A percentile compares a stretch with the other conserved stretches of the same genome.
These are phyloP conservation scores for Aspergillus leporis DNA, from an alignment of 495 filamentous ascomycete species.

Conservation along the genomic window DNA sequence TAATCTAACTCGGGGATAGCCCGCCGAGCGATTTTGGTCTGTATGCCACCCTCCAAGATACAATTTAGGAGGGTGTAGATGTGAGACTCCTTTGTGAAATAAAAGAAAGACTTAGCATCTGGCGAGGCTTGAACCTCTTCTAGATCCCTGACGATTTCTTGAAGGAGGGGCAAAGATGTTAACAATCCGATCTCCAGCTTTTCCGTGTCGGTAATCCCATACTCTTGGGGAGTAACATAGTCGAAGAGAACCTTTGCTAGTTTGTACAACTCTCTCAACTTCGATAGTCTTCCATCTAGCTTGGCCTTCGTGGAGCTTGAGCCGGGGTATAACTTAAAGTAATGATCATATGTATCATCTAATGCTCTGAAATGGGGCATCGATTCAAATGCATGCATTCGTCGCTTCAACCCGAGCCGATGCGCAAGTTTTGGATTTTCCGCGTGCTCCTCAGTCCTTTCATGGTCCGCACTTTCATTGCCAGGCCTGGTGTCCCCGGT, in stretches of 20 bases:
- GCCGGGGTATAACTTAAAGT: slow-evolving; percentile 85
- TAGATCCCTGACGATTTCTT: slow-evolving; percentile 94
- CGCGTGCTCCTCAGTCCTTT: slow-evolving; percentile 34
- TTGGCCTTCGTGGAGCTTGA: slow-evolving; percentile 77
- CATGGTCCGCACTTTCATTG: slow-evolving; percentile 24
- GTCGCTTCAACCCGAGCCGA: slow-evolving; percentile 50
- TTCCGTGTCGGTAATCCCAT: slow-evolving; percentile 89
- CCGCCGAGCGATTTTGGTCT: slow-evolving; percentile 85
- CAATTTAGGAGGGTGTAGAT: slow-evolving; percentile 98
- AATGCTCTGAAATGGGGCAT: slow-evolving; percentile 46
- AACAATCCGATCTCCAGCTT: slow-evolving; percentile 97
- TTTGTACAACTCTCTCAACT: slow-evolving; percentile 88
- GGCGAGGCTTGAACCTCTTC: slow-evolving; percentile 94
- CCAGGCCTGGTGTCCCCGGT: slow-evolving; percentile 25
- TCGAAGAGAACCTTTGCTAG: slow-evolving; percentile 94
- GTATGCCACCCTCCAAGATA: slow-evolving; percentile 93
- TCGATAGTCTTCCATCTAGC: slow-evolving; percentile 78
- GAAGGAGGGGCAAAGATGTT: slow-evolving; percentile 87
- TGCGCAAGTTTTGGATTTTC: slow-evolving; percentile 46
- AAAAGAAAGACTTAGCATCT: slow-evolving; percentile 93
- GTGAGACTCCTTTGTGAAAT: slow-evolving; percentile 98
- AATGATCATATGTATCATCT: slow-evolving; percentile 59
- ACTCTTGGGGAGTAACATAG: slow-evolving; percentile 97
- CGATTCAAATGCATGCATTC: slow-evolving; percentile 41
- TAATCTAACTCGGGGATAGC: slow-evolving; percentile 97